A percentile compares a stretch with the other conserved stretches of the same genome.
These are phyloP conservation scores for Betula pendula DNA, from an alignment of 306 rosid species.

Conservation along the genomic window DNA sequence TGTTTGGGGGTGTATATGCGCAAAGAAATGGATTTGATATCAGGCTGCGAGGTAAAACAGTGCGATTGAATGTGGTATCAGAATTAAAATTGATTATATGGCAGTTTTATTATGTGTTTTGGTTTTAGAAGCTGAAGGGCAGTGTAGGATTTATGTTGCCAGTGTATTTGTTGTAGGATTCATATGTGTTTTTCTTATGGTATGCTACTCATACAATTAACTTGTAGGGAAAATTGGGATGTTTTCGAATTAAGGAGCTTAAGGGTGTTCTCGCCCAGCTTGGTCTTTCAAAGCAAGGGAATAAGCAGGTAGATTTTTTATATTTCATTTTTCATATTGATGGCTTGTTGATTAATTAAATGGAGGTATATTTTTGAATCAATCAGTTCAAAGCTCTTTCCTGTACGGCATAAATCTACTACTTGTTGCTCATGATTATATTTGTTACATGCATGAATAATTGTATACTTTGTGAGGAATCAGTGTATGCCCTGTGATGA, in stretches of 20 bases:
- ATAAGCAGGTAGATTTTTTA: neutral
- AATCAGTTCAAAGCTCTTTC: too few relatives aligned
- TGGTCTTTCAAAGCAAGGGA: constrained; percentile 35
- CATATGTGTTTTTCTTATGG: neutral
- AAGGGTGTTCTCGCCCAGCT: constrained; percentile 86
- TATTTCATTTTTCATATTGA: neutral
- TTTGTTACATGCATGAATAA: neutral
- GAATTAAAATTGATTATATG: neutral
- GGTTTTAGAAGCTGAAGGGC: neutral
- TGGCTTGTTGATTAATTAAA: neutral
- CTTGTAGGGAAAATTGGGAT: constrained; percentile 72
- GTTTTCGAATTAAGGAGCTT: constrained; percentile 89
- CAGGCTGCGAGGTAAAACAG: neutral
- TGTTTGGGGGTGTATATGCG: neutral
- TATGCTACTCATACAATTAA: neutral
- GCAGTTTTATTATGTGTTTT: neutral
- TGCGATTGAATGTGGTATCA: neutral
- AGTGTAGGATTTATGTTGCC: neutral
- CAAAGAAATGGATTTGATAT: constrained; percentile 7
- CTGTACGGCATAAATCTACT: neutral
- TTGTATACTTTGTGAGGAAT: neutral
- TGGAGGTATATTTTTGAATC: too few relatives aligned
- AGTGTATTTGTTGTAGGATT: neutral
- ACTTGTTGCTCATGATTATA: neutral
- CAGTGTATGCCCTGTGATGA: neutral